Evolutionary conservation across 2,329 filamentous ascomycete species (phyloP).

Genomic region (Colletotrichum sp.): DNA sequence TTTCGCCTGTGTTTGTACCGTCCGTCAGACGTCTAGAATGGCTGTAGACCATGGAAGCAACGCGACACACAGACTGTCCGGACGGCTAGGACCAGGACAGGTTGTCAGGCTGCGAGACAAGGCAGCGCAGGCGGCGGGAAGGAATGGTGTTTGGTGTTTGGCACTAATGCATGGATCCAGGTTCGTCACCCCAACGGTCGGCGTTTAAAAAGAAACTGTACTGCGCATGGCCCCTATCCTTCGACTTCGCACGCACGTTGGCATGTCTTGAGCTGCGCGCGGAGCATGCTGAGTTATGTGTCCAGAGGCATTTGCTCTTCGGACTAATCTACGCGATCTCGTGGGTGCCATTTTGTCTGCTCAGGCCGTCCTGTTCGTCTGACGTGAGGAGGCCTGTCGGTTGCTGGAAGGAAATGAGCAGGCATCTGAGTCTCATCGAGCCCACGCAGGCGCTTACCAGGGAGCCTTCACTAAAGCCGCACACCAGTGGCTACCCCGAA

Average conservation of each 20-base stretch:
- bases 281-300: neutral
- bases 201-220: neutral
- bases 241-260: neutral
- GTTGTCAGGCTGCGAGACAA: neutral
- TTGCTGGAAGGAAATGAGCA: neutral
- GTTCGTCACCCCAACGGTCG: neutral
- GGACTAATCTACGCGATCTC: neutral
- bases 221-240: neutral
- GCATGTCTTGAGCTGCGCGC: neutral
- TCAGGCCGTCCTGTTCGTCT: neutral
- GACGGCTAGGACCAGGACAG: neutral
- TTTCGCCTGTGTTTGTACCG: constrained; percentile 28
- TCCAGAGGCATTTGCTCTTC: neutral
- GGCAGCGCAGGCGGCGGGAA: neutral
- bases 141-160: neutral
- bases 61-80: neutral
- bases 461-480: neutral
- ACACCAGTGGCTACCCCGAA: neutral
- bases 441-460: neutral
- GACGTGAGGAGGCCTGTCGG: neutral
- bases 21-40: neutral
- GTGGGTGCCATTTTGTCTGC: neutral
- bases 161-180: neutral
- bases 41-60: neutral
- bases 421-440: neutral